Conservation (phyloP, 78 protist species). For the Dictyostelium capitatum region DNA sequence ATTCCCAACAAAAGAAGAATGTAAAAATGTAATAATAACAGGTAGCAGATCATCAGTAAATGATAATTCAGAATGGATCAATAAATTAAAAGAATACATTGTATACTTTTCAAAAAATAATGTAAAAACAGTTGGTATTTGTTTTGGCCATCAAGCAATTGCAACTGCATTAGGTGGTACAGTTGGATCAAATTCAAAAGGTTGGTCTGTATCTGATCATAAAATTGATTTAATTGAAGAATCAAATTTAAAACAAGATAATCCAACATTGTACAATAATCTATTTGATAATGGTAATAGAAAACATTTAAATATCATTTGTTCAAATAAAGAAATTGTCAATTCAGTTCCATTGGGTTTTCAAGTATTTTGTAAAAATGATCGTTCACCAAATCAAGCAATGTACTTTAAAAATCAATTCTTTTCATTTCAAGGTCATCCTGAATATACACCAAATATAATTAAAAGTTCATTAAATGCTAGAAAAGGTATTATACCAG, state of each 20-base stretch:
- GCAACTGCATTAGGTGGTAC: slow-evolving; percentile 57
- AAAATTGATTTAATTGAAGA: not conserved
- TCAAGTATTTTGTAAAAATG: slow-evolving; percentile 13
- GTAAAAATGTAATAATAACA: slow-evolving; percentile 41
- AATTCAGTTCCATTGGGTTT: slow-evolving; percentile 29
- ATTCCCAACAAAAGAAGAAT: slow-evolving; percentile 45
- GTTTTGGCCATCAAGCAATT: slow-evolving; percentile 76
- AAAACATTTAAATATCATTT: slow-evolving; percentile 36
- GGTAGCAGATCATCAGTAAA: slow-evolving; percentile 67
- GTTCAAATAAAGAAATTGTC: slow-evolving; percentile 53
- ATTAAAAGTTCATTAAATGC: slow-evolving; percentile 12
- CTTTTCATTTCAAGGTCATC: slow-evolving; percentile 68
- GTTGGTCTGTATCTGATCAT: slow-evolving; percentile 71
- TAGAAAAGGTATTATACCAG: slow-evolving; percentile 76
- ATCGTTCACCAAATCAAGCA: slow-evolving; percentile 39
- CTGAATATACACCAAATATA: slow-evolving; percentile 64
- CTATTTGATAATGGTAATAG: not conserved
- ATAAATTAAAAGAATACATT: slow-evolving; percentile 32
- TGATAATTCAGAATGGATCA: slow-evolving; percentile 48
- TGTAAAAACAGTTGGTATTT: slow-evolving; percentile 67
- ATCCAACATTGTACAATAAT: not conserved
- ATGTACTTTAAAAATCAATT: slow-evolving; percentile 35
- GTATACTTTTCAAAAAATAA: slow-evolving; percentile 11
- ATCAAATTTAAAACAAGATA: not conserved
- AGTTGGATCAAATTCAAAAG: slow-evolving; percentile 25